A percentile compares a stretch with the other conserved stretches of the same genome.
phyloP scores from a whole-genome alignment of 768 basidiomycete species.

The Lactarius sanguifluus region DNA sequence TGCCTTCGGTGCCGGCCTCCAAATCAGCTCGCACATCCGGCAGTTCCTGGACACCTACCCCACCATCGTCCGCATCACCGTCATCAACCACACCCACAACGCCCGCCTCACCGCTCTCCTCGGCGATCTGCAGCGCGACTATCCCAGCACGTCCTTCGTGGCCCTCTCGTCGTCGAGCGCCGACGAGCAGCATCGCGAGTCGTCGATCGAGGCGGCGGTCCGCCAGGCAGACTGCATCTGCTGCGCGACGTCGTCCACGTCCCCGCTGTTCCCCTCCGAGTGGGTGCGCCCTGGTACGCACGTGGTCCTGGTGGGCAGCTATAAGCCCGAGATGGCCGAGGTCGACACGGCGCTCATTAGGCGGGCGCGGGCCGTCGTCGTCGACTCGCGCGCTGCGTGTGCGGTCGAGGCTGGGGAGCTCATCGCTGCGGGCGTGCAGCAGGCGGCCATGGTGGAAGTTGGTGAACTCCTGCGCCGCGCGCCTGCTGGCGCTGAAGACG shows the following conservation, averaged over 20 bases:
- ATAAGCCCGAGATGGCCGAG: conserved; percentile 79
- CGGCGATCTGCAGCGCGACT: conserved; percentile 32
- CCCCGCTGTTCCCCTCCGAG: conserved; percentile 65
- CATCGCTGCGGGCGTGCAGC: conserved; percentile 49
- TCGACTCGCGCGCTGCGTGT: conserved; percentile 75
- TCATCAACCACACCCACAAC: conserved; percentile 62
- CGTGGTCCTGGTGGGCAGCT: conserved; percentile 78
- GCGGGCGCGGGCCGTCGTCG: conserved; percentile 57
- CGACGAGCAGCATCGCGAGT: conserved; percentile 14
- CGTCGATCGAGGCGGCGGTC: conserved; percentile 38
- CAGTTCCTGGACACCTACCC: conserved; percentile 60
- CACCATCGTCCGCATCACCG: conserved; percentile 51
- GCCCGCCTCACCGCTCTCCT: conserved; percentile 46
- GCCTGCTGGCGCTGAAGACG: background rate
- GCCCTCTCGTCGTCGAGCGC: conserved; percentile 14
- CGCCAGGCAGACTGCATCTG: conserved; percentile 61
- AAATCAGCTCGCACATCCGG: conserved; percentile 63
- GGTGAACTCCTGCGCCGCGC: conserved; percentile 53
- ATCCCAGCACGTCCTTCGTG: conserved; percentile 32
- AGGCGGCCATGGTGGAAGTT: conserved; percentile 57
- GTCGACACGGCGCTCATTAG: conserved; percentile 57
- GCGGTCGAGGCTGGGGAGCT: conserved; percentile 80
- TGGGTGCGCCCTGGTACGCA: conserved; percentile 66
- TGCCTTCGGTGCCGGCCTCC: conserved; percentile 72
- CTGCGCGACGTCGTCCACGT: conserved; percentile 68